Evolutionary conservation across 441 rosid genomes (phyloP).

Genomic region (Euphorbia corollata): DNA sequence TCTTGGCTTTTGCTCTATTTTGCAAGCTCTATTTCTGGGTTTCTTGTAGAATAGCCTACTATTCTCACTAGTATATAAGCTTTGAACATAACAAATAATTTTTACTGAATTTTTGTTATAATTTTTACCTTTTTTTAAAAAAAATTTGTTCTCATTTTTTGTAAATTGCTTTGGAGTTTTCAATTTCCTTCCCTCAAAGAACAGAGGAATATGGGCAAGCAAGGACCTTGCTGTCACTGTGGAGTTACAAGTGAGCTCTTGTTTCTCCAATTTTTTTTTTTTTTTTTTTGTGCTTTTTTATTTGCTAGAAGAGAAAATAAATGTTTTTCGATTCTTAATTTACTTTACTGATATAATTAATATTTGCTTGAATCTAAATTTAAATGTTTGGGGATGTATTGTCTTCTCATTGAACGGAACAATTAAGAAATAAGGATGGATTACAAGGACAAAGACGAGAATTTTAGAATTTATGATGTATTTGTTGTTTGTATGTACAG

Average conservation of each 20-base stretch:
- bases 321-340: conserved; percentile 13
- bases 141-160: neutral
- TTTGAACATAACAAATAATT: conserved; percentile 24
- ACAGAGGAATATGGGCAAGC: conserved; percentile 79
- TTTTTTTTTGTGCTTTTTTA: conserved; percentile 14
- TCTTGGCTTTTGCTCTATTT: conserved; percentile 37
- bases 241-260: conserved; percentile 99
- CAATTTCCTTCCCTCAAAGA: conserved; percentile 22
- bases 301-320: neutral
- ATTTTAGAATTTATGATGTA: conserved; percentile 25
- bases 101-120: conserved; percentile 16
- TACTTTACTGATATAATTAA: conserved; percentile 7
- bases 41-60: conserved; percentile 31
- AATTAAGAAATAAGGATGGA: conserved; percentile 23
- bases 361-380: conserved; percentile 12
- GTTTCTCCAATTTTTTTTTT: conserved; percentile 64
- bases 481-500: conserved; percentile 25
- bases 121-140: neutral
- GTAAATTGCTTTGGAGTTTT: conserved; percentile 24
- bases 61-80: conserved; percentile 32
- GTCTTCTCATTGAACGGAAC: conserved; percentile 20
- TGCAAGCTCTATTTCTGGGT: conserved; percentile 38
- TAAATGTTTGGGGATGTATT: conserved; percentile 17
- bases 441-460: conserved; percentile 23
- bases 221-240: conserved; percentile 99